Base-by-base conservation (phyloP, 1,139 yeast species). In the Blastobotrys illinoisensis region DNA sequence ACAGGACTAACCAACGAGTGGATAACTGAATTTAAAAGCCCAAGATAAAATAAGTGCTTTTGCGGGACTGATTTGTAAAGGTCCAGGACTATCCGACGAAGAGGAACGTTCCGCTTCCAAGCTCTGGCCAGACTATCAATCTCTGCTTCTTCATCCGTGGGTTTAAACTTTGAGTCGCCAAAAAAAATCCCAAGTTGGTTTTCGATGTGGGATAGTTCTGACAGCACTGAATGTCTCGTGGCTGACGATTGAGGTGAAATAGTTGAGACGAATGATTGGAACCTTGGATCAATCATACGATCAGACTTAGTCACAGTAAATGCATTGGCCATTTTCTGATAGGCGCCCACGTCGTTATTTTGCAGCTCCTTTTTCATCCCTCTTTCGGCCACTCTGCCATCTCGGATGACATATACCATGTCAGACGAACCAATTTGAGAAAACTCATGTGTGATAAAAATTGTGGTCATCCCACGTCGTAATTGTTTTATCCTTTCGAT, bases 361-460 rank as follows among this genome's bases (percentile, higher is more conserved):
- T 69, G 61, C 21, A 81, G 62, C 1, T 71, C 71, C 7, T 59
- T 53, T 53, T 78, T 72, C 1, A 53, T 51, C 0, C 86, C 88
- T 9, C 57, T 55, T 56, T 77, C 80, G 3, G 70, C 69, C 0
- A 86, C 74, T 6, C 55, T 48, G 0, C 97, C 97, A 46, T 77
- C 67, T 45, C 82, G 80, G 68, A 91, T 69, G 11, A 83, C 61
- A 49, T 79, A 74, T 0, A 88, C 81, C 54, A 72, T 70, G 64
- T 88, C 95, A 20, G 75, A 70, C 1, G 71, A 64, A 0, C 71
- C 68, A 19, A 91, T 84, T 47, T 81, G 82, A 9, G 74, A 66
- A 23, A 81, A 70, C 50, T 90, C 91, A 67, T 93, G 99, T 0
- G 97, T 87, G 46, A 93, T 78, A 3, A 88, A 72, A 11, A 93